A percentile compares a stretch with the other conserved stretches of the same genome.
Evolutionary conservation across 805 yeast species (phyloP).

Genomic region (Kregervanrija delftensis): DNA sequence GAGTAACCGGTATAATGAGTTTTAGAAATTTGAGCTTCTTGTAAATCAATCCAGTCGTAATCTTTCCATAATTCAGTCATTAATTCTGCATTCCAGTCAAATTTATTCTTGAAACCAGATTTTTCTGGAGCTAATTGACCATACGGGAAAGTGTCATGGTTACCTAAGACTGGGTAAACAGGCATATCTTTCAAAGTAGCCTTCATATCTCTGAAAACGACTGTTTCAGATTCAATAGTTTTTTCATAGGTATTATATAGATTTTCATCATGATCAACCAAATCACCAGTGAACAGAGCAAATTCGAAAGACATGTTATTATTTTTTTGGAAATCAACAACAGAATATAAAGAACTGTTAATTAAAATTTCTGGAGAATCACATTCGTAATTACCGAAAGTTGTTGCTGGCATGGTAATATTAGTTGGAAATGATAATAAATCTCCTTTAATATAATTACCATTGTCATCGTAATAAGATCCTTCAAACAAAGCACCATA

Average conservation of each 20-base stretch:
- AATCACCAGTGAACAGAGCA: constrained; percentile 66
- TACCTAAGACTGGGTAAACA: constrained; percentile 58
- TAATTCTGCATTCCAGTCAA: constrained; percentile 41
- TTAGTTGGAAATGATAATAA: constrained; percentile 20
- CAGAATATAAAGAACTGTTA: constrained; percentile 47
- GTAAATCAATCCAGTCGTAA: constrained; percentile 36
- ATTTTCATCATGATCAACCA: constrained; percentile 59
- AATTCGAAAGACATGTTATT: constrained; percentile 42
- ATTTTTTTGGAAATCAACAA: constrained; percentile 28
- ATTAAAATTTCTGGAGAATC: constrained; percentile 60
- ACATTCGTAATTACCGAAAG: constrained; percentile 57
- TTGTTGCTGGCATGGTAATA: constrained; percentile 46
- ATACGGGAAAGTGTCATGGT: constrained; percentile 69
- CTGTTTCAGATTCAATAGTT: constrained; percentile 48
- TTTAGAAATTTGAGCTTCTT: constrained; percentile 28
- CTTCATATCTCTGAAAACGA: constrained; percentile 47
- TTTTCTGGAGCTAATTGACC: constrained; percentile 56
- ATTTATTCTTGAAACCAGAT: constrained; percentile 35
- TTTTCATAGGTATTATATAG: constrained; percentile 40
- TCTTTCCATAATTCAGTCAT: constrained; percentile 44
- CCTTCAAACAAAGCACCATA: constrained; percentile 6
- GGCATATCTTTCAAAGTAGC: constrained; percentile 41
- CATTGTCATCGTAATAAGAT: constrained; percentile 22
- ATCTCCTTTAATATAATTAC: constrained; percentile 24
- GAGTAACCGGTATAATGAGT: constrained; percentile 60